Evolutionary conservation across 108 stramenopile species (phyloP), one percentile per base, ranked within the genome.

Genomic region (Craspedostauros australis): DNA sequence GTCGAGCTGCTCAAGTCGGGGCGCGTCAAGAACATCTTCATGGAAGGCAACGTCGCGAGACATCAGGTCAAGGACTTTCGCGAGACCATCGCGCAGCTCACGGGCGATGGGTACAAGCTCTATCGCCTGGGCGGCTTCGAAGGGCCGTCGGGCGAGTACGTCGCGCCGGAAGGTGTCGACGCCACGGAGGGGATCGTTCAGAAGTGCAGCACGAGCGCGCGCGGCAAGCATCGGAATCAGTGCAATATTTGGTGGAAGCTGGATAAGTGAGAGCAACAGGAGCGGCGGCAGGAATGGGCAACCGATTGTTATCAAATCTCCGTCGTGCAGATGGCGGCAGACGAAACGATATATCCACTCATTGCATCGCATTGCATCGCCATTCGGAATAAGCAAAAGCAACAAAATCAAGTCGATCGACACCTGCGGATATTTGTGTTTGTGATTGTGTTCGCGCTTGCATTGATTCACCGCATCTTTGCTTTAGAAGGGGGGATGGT

Each of bases 21-120:
- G 14, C 8, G 27, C 7, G 38, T 68, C 19, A 12, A 55, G 20
- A 68, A 68, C 36, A 55, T 68, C 26, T 62, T 68, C n/a, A 39
- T 60, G 39, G 67, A 68, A 50, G 57, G 57, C n/a, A 37, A 58
- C 22, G 45, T 58, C 15, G 45, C 37, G 18, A 18, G 16, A 16
- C n/a, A 16, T 8, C 45, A 21, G 46, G 34, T 33, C 30, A 32
- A 34, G 22, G 34, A 28, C 19, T 32, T 39, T 19, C 38, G 16
- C 12, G 39, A 42, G 4, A 11, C 42, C 9, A 21, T 45, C 6
- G 21, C 8, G 9, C 33, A 16, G 12, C 27, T 51, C 15, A 21
- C 21, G 19, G 26, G 23, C 14, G 38, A 38, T 3, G 54, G 54
- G 5, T 42, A 42, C 22, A 7, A 21, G 5, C 39, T 42, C 16